A percentile compares a stretch with the other conserved stretches of the same genome.
Evolutionary conservation across 768 basidiomycete genomes (phyloP).

Genomic region (Tulasnella sp.): DNA sequence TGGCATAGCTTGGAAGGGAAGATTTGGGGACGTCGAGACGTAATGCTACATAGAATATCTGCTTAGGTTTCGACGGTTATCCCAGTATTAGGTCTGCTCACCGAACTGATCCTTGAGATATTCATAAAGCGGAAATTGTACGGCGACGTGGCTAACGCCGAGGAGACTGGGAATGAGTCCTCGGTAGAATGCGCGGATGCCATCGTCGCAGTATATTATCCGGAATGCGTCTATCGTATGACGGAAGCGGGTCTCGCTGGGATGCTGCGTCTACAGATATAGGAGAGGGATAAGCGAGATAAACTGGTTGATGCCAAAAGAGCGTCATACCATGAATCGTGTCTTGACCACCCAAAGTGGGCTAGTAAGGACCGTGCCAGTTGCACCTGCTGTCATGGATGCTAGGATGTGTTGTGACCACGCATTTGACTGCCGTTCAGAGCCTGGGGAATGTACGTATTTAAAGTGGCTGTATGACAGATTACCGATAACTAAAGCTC

Average conservation of each 20-base stretch:
- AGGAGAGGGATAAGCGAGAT: neutral
- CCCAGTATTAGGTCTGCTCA: no score
- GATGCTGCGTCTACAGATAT: slow-evolving; percentile 61
- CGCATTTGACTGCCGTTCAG: slow-evolving; percentile 27
- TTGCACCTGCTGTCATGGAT: slow-evolving; percentile 90
- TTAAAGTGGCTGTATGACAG: neutral
- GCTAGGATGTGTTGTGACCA: slow-evolving; percentile 86
- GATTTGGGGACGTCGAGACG: slow-evolving; percentile 9
- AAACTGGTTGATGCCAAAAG: no score
- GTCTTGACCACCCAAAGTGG: slow-evolving; percentile 99
- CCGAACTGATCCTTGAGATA: slow-evolving; percentile 77
- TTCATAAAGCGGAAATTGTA: slow-evolving; percentile 97
- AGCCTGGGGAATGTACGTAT: neutral
- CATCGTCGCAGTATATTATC: slow-evolving; percentile 86
- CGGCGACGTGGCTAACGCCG: slow-evolving; percentile 89
- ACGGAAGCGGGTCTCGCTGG: slow-evolving; percentile 65
- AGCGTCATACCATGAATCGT: slow-evolving; percentile 77
- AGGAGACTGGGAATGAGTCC: slow-evolving; percentile 87
- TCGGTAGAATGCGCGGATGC: slow-evolving; percentile 81
- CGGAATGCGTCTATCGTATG: slow-evolving; percentile 84
- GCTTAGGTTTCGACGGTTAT: no score
- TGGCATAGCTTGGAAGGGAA: slow-evolving; percentile 44
- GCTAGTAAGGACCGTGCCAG: slow-evolving; percentile 88
- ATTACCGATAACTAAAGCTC: neutral
- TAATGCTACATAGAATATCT: no score